Evolutionary conservation across 495 filamentous ascomycete species (phyloP).

Genomic region (Aspergillus diversus): DNA sequence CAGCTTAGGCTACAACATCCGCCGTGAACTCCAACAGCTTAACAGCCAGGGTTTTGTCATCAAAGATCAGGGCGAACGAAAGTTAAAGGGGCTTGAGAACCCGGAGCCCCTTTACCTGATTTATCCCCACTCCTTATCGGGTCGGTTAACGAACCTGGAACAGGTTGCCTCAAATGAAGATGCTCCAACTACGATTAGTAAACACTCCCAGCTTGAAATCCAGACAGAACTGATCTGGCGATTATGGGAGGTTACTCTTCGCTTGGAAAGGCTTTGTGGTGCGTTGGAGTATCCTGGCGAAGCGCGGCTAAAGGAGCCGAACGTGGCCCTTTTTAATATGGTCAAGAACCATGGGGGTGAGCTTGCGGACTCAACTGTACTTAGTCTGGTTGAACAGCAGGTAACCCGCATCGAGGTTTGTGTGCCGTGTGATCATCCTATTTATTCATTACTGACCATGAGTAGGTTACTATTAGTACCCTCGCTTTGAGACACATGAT

Average conservation of each 20-base stretch:
- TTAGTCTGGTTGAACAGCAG: slow-evolving; percentile 91
- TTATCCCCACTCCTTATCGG: slow-evolving; percentile 86
- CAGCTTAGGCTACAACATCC: slow-evolving; percentile 64
- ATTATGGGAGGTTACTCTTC: slow-evolving; percentile 85
- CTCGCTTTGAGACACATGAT: slow-evolving; percentile 68
- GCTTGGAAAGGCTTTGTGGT: slow-evolving; percentile 91
- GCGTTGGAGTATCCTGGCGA: slow-evolving; percentile 69
- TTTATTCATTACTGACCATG: slow-evolving; percentile 20
- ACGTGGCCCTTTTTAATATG: slow-evolving; percentile 78
- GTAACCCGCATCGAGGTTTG: slow-evolving; percentile 93
- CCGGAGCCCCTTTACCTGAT: slow-evolving; percentile 93
- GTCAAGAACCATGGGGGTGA: slow-evolving; percentile 85
- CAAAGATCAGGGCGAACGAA: slow-evolving; percentile 91
- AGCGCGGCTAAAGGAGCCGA: slow-evolving; percentile 66
- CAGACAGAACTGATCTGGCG: slow-evolving; percentile 84
- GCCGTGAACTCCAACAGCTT: slow-evolving; percentile 82
- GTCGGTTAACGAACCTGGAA: slow-evolving; percentile 69
- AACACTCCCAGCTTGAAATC: slow-evolving; percentile 65
- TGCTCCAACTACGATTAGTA: slow-evolving; percentile 45
- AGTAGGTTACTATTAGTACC: slow-evolving; percentile 65
- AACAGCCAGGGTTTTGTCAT: slow-evolving; percentile 94
- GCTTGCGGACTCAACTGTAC: slow-evolving; percentile 79
- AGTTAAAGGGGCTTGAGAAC: slow-evolving; percentile 96
- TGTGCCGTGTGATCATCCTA: slow-evolving; percentile 15
- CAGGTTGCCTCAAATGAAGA: slow-evolving; percentile 38